Percentiles rank a stretch among this genome's conserved stretches.
These are phyloP conservation scores for Gautieria morchelliformis DNA, from an alignment of 768 basidiomycete genomes.

Conservation along the genomic window DNA sequence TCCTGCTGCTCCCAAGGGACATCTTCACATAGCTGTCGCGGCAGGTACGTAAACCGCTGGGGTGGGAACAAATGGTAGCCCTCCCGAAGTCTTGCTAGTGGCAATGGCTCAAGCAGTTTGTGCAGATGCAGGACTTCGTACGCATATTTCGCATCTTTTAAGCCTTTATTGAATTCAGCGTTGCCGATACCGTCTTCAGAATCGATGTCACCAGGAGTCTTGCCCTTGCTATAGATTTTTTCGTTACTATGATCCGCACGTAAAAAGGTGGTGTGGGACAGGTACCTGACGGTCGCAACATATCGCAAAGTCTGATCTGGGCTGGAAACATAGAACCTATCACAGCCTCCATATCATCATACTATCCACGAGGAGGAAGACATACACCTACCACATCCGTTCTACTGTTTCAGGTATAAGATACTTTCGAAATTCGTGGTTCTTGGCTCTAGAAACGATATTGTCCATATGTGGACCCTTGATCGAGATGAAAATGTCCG, in stretches of 20 bases:
- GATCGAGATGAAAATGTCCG: slow-evolving; percentile 26
- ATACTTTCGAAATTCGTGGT: slow-evolving; percentile 28
- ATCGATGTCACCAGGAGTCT: slow-evolving; percentile 24
- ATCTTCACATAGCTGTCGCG: slow-evolving; percentile 19
- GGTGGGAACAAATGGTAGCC: slow-evolving; percentile 15
- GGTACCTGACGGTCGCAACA: slow-evolving; percentile 10
- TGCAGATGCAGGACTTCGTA: slow-evolving; percentile 23
- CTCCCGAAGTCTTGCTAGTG: slow-evolving; percentile 15
- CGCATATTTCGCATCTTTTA: slow-evolving; percentile 21
- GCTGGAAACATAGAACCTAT: slow-evolving; percentile 14
- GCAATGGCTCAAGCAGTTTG: slow-evolving; percentile 18
- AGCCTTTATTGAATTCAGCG: slow-evolving; percentile 26
- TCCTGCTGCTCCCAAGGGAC: slow-evolving; percentile 17
- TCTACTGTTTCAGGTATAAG: slow-evolving; percentile 19
- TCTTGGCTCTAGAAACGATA: slow-evolving; percentile 25
- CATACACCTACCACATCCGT: slow-evolving; percentile 19
- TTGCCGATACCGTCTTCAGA: slow-evolving; percentile 26
- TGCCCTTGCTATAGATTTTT: slow-evolving; percentile 3
- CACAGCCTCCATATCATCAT: not conserved
- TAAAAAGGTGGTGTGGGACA: not conserved
- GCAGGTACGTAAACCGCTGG: slow-evolving; percentile 19
- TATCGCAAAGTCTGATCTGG: slow-evolving; percentile 14
- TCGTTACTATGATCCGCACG: not conserved
- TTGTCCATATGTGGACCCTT: slow-evolving; percentile 22
- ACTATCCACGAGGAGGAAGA: not conserved